Evolutionary conservation across 2,329 filamentous ascomycete genomes (phyloP).

Genomic region (Davidsoniella eucalypti): DNA sequence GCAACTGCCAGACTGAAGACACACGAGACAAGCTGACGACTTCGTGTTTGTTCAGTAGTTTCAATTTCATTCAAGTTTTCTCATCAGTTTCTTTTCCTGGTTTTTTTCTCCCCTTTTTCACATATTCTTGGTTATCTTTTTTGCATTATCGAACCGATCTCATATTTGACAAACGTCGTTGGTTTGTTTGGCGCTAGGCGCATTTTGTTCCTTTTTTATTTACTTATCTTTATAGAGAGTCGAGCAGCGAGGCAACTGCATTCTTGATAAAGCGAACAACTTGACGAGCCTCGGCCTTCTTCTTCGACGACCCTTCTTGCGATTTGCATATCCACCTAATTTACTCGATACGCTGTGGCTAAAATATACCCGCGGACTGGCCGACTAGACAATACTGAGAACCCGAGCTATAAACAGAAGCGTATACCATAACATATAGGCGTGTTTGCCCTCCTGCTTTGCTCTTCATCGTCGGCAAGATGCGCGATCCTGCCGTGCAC

Average conservation of each 20-base stretch:
- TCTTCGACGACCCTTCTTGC: not conserved
- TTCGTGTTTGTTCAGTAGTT: not conserved
- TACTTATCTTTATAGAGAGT: too few species aligned
- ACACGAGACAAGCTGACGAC: not conserved
- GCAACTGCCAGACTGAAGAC: not conserved
- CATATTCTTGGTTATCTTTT: not conserved
- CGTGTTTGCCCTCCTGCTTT: slow-evolving; percentile 2
- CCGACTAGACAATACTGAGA: not conserved
- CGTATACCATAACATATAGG: not conserved
- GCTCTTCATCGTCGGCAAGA: slow-evolving; percentile 14
- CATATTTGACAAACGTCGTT: not conserved
- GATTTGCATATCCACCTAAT: not conserved
- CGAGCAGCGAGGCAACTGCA: too few species aligned
- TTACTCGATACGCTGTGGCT: too few species aligned
- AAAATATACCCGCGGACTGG: not conserved
- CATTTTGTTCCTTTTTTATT: too few species aligned
- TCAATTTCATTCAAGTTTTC: not conserved
- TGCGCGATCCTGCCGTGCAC: slow-evolving; percentile 34
- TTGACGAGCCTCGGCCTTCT: too few species aligned
- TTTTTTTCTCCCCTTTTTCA: not conserved
- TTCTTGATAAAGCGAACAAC: too few species aligned
- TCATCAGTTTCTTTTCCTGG: not conserved
- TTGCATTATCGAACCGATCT: not conserved
- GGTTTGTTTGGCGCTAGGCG: too few species aligned
- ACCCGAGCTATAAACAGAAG: not conserved